These are phyloP conservation scores for Teunomyces kruisii DNA, from an alignment of 805 yeast genomes.

Conservation along the genomic window DNA sequence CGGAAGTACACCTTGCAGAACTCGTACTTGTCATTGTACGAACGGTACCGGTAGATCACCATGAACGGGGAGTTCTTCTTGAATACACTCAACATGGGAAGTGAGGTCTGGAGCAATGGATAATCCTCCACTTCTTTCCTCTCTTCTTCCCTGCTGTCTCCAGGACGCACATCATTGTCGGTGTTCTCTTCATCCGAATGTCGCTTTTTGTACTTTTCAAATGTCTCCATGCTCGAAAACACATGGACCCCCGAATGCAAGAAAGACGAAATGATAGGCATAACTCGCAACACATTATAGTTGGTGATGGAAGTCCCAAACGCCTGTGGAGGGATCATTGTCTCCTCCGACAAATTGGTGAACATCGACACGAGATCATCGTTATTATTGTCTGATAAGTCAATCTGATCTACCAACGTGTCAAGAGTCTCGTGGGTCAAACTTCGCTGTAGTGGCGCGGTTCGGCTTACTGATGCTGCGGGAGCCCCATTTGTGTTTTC, in stretches of 20 bases:
- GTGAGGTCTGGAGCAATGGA: slow-evolving; percentile 20
- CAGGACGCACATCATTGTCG: neutral
- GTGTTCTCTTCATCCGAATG: slow-evolving; percentile 1
- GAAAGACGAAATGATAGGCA: slow-evolving; percentile 20
- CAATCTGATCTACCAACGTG: neutral
- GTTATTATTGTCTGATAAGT: neutral
- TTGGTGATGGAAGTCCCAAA: slow-evolving; percentile 13
- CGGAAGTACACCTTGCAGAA: slow-evolving; percentile 31
- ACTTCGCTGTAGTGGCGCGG: neutral
- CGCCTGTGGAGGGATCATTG: slow-evolving; percentile 15
- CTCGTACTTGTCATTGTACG: slow-evolving; percentile 16
- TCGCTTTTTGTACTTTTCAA: slow-evolving; percentile 9
- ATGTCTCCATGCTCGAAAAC: slow-evolving; percentile 11
- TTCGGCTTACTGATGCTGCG: neutral
- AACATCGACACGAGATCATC: slow-evolving; percentile 9
- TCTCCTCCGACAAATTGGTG: slow-evolving; percentile 16
- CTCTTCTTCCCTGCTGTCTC: neutral
- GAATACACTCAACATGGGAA: slow-evolving; percentile 23
- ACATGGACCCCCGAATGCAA: slow-evolving; percentile 20
- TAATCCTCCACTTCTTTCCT: slow-evolving; percentile 1
- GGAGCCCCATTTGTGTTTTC: neutral
- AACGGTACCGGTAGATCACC: slow-evolving; percentile 15
- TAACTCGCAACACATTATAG: slow-evolving; percentile 11
- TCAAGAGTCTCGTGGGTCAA: neutral
- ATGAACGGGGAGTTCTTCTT: slow-evolving; percentile 31